Base-by-base conservation (phyloP, 1,284 basidiomycete species). In the Naganishia cerealis region DNA sequence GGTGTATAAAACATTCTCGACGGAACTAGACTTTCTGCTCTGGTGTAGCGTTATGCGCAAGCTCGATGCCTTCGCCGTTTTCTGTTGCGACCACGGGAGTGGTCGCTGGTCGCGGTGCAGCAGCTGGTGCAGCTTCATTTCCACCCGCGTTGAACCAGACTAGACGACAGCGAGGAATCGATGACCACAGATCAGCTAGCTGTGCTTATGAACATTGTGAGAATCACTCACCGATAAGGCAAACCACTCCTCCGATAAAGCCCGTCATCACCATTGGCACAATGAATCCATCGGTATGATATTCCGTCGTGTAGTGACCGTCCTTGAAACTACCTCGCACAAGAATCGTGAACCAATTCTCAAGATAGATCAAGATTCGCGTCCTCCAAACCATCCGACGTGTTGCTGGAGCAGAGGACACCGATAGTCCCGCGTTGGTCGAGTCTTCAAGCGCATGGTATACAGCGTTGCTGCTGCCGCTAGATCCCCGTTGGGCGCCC, bases 321-420 rank as follows among this genome's bases (percentile, higher is more conserved):
- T 58, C 57, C 26, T 58, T 58, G 57, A 58, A 58, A 40, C 57
- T 58, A 5, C 39, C 57, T 42, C 57, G n/a, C 15, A 58, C 21
- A 4, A 58, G 5, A 21, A 58, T 29, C 5, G 57, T 29, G 16
- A 58, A 42, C 26, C 42, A 58, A 21, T 39, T 58, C 6, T 21
- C 40, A 16, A 58, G 5, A 21, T 18, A 58, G 39, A 58, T 58
- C n/a, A 46, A 29, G 57, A 58, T 43, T 26, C 57, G 42, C 10
- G 57, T 58, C 6, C 57, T 39, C 9, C n/a, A 29, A 2, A 58
- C 15, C 21, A 58, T 46, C 6, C 21, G 29, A 33, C 29, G 13
- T 50, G 15, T 3, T 24, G 43, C n/a, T 2, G 6, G 43, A 18
- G n/a, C n/a, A 10, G n/a, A 24, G 29, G 29, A 33, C 29, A 33